Percentiles rank a stretch among this genome's conserved stretches.
Conservation (phyloP, 2,329 filamentous ascomycete species). For the Ceratocystis harringtonii region DNA sequence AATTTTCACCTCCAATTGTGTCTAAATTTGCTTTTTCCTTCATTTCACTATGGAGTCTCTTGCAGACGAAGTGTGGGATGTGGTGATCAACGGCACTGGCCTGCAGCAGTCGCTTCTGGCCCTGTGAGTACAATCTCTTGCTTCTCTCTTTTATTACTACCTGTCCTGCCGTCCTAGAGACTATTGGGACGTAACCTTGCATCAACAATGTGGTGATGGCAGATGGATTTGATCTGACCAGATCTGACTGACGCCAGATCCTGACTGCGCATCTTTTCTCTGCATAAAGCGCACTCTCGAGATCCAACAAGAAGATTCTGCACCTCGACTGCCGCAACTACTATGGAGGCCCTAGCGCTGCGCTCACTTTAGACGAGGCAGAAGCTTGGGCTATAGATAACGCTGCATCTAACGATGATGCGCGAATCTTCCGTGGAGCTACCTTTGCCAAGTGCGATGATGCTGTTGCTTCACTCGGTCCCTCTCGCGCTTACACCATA, state of each 20-base stretch:
- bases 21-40: conserved; percentile 19
- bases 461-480: conserved; percentile 34
- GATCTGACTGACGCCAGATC: conserved; percentile 55
- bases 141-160: conserved; percentile 17
- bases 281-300: conserved; percentile 63
- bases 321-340: conserved; percentile 79
- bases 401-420: conserved; percentile 21
- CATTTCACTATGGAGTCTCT: conserved; percentile 51
- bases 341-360: conserved; percentile 77
- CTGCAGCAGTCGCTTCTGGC: conserved; percentile 66
- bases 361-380: conserved; percentile 68
- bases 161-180: conserved; percentile 24
- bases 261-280: conserved; percentile 17
- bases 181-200: conserved; percentile 21
- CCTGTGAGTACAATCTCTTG: conserved; percentile 40
- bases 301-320: conserved; percentile 79
- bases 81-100: conserved; percentile 64
- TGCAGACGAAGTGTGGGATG: conserved; percentile 61
- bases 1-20: background rate
- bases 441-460: conserved; percentile 25
- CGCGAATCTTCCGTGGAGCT: conserved; percentile 26
- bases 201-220: background rate
- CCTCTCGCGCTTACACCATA: conserved; percentile 62
- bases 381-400: conserved; percentile 46
- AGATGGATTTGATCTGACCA: conserved; percentile 13